Base-by-base conservation (phyloP, 352 stramenopile genomes). In the Globisporangium nodosum region DNA sequence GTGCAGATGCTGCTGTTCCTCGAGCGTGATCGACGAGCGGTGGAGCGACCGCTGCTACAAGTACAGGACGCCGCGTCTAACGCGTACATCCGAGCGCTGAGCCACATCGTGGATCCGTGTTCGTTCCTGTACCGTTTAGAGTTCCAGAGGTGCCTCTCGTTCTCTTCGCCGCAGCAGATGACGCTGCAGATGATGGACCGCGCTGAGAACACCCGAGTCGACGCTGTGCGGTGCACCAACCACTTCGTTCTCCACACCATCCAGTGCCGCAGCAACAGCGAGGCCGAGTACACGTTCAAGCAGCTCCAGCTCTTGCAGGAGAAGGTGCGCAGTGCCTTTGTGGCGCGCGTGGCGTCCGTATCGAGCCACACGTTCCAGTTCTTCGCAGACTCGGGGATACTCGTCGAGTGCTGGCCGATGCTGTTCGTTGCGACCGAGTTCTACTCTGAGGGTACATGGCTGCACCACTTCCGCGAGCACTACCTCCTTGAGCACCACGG, bases 391-490 rank as follows among this genome's bases (percentile, higher is more conserved):
- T 77, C 71, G 15, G 81, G 81, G 0, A 73, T 87, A 46, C 65
- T 90, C 0, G 54, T 87, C 12, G 78, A 88, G 33, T 82, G 66
- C 63, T 87, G 74, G 76, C 78, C 76, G 0, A 58, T 88, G 3
- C 54, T 88, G 12, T 86, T 88, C 52, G 58, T 86, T 11, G 64
- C 63, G 5, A 61, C 66, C 4, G 70, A 88, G 54, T 75, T 74
- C 57, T 87, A 77, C 35, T 35, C 59, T 3, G 18, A 46, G 35
- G 73, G 76, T 0, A 69, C 62, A 9, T 90, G 78, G 78, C 31
- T 70, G 3, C 39, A 61, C 4, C 47, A 67, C 15, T 85, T 84
- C 33, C 59, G 43, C 0, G 50, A 20, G 15, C 39, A 39, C 12
- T 65, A 42, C n/a, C 52, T 83, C 9, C 11, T 3, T 20, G 40